These are phyloP conservation scores for Whalleya microplaca DNA, from an alignment of 2,329 filamentous ascomycete species.

Conservation along the genomic window DNA sequence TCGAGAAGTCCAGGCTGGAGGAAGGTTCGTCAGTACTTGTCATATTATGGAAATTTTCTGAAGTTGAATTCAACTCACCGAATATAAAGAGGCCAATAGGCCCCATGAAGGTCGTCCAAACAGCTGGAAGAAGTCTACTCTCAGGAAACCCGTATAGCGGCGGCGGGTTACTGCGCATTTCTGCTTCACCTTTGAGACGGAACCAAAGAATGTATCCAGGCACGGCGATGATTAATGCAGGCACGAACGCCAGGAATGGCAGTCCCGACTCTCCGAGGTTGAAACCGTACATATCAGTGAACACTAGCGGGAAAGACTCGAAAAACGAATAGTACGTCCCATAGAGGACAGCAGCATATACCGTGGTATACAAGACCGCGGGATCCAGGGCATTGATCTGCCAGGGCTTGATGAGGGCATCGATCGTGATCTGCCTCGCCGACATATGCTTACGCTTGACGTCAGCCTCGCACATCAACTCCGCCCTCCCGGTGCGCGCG, in stretches of 20 bases:
- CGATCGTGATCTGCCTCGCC: constrained; percentile 18
- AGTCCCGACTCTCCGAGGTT: constrained; percentile 46
- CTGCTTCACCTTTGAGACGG: constrained; percentile 32
- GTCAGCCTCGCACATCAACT: constrained; percentile 26
- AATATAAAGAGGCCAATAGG: constrained; percentile 46
- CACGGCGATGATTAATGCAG: constrained; percentile 43
- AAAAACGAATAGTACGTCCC: constrained; percentile 51
- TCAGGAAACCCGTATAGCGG: constrained; percentile 25
- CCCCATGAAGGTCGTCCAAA: constrained; percentile 40
- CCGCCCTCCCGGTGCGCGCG: constrained; percentile 5
- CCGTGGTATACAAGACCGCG: constrained; percentile 38
- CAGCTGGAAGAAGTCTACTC: constrained; percentile 38
- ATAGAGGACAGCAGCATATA: constrained; percentile 49
- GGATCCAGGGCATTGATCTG: constrained; percentile 41
- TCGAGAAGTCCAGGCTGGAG: constrained; percentile 39
- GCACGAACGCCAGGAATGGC: constrained; percentile 46
- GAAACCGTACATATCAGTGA: constrained; percentile 48
- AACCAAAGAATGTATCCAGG: constrained; percentile 41
- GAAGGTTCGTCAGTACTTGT: background rate
- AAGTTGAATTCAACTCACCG: constrained; percentile 11
- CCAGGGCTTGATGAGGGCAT: constrained; percentile 33
- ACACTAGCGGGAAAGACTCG: constrained; percentile 52
- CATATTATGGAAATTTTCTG: background rate
- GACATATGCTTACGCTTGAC: constrained; percentile 28
- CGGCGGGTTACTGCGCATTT: constrained; percentile 19